phyloP scores from a whole-genome alignment of 768 basidiomycete species.

The Strobilomyces dryophilus region DNA sequence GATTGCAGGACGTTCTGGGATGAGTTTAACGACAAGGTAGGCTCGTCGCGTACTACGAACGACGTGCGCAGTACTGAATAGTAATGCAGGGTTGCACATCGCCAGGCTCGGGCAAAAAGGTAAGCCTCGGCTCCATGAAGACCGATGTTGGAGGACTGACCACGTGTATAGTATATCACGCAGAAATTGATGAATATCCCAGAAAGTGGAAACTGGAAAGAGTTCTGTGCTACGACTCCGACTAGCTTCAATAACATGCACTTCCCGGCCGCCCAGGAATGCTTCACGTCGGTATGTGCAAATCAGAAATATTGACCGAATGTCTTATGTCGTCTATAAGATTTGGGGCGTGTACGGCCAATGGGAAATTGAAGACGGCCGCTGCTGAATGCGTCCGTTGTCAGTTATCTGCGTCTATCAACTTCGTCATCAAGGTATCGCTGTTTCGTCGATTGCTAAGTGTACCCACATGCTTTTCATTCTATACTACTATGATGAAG shows the following conservation, averaged over 20 bases:
- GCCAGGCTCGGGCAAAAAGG: constrained; percentile 11
- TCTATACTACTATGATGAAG: too few species aligned
- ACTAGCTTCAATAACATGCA: constrained; percentile 9
- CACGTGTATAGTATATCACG: constrained; percentile 18
- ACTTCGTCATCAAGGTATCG: background rate
- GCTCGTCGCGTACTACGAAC: background rate
- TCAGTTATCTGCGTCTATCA: too few species aligned
- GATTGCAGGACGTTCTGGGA: too few species aligned
- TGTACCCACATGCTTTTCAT: background rate
- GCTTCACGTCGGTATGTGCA: constrained; percentile 11
- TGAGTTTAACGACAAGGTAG: too few species aligned
- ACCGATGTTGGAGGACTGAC: background rate
- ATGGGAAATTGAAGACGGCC: background rate
- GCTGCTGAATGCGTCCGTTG: constrained; percentile 9
- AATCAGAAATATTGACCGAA: background rate
- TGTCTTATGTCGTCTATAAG: constrained; percentile 5
- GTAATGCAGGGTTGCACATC: constrained; percentile 16
- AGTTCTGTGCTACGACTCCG: constrained; percentile 34
- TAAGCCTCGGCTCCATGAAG: background rate
- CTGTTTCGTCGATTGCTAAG: background rate
- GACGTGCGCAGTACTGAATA: background rate
- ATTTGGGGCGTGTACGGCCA: too few species aligned
- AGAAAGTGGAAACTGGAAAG: constrained; percentile 23
- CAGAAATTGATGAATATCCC: constrained; percentile 27
- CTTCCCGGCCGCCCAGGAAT: constrained; percentile 11